Base-by-base conservation (phyloP, 2,329 filamentous ascomycete genomes). In the Massarina eburnea region DNA sequence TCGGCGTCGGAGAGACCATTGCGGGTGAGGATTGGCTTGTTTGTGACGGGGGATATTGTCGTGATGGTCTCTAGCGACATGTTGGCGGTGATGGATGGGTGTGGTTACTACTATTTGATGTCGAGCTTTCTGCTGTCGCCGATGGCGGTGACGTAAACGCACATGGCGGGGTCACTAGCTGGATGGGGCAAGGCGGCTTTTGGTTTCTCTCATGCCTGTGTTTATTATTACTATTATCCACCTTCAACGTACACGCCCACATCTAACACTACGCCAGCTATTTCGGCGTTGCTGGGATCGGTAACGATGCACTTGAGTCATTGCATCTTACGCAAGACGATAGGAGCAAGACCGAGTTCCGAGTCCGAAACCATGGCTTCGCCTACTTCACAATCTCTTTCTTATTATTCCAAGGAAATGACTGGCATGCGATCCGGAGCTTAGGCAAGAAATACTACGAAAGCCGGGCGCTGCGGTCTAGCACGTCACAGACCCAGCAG, bases 21-120 rank as follows among this genome's bases (percentile, higher is more conserved):
- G 57, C 91, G 84, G 49, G 86, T 89, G 56, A 95, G 72, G 69
- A 97, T 83, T 45, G 88, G 79, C 75, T 91, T 84, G 73, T 94
- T 92, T 56, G 91, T 96, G 54, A 83, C 86, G 45, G 92, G 92
- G 3, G 92, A 97, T 71, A 96, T 91, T 55, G 92, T 96, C 24
- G 76, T 84, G 60, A 86, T 77, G 30, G 74, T 80, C 68, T 84
- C 81, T 32, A 74, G 62, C 32, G 77, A 75, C 79, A 82, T 77
- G 55, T 33, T 70, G 62, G 41, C 38, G 53, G n/a, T 35, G 24
- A 44, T 18, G 39, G 39, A 34, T 33, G 33, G 41, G 43, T 21
- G 21, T 54, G 17, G 51, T 46, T 42, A 39, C 47, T 19, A 32
- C 35, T 17, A 27, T 50, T 48, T 52, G 46, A 32, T 33, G 48